Evolutionary conservation across 2,329 filamentous ascomycete genomes (phyloP).

Genomic region (Neopestalotiopsis rosae): DNA sequence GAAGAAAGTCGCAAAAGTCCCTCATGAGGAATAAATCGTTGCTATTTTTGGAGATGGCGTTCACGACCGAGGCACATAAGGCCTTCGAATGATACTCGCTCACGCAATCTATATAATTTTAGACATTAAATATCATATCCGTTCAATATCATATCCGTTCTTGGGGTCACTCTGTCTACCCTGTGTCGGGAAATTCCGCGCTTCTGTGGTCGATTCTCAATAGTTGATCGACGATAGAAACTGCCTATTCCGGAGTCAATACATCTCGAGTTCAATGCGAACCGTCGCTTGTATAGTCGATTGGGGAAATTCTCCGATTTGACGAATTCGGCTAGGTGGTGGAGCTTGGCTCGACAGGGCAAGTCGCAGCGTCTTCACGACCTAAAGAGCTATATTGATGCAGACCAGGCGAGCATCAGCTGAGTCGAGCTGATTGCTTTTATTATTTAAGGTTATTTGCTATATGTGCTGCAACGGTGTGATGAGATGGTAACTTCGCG

Average conservation of each 20-base stretch:
- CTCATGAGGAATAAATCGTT: neutral
- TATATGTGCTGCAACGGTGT: neutral
- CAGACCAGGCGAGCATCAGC: neutral
- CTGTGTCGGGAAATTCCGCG: no score
- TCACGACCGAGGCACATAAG: neutral
- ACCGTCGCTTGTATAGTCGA: neutral
- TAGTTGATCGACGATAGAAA: constrained; percentile 4
- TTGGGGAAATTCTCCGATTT: constrained; percentile 14
- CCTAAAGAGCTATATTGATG: neutral
- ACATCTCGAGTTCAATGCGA: constrained; percentile 5
- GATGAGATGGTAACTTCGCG: neutral
- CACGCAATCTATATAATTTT: neutral
- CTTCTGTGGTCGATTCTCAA: neutral
- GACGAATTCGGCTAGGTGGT: constrained; percentile 2
- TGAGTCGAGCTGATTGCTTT: neutral
- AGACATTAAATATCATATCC: neutral
- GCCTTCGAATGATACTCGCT: neutral
- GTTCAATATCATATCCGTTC: no score
- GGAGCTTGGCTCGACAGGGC: constrained; percentile 4
- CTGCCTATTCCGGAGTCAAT: neutral
- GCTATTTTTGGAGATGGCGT: neutral
- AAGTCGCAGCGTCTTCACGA: neutral
- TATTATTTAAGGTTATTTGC: neutral
- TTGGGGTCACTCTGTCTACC: no score
- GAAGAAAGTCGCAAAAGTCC: neutral